Conservation (phyloP, 2,329 filamentous ascomycete species). For the Xylariales sp. region DNA sequence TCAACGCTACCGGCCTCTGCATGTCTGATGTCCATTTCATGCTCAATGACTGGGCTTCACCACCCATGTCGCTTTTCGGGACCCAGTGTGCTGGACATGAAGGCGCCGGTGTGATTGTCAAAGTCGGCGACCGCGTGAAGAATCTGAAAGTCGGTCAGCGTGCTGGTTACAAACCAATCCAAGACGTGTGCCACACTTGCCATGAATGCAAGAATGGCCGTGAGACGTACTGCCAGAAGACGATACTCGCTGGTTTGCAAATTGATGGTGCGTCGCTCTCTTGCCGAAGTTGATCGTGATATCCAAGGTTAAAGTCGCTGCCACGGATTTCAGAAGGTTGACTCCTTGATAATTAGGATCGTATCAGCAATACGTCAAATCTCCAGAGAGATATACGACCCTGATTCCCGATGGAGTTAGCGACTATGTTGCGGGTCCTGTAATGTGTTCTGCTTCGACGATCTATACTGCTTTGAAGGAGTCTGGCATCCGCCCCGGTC, state of each 20-base stretch:
- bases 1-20: slow-evolving; percentile 15
- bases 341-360: no score
- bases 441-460: slow-evolving; percentile 56
- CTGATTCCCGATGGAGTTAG: slow-evolving; percentile 45
- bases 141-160: slow-evolving; percentile 30
- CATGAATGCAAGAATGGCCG: slow-evolving; percentile 29
- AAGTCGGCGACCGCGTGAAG: slow-evolving; percentile 28
- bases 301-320: no score
- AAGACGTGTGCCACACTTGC: slow-evolving; percentile 30
- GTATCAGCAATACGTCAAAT: slow-evolving; percentile 56
- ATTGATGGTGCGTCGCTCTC: slow-evolving; percentile 3
- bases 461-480: slow-evolving; percentile 53
- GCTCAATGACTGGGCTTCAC: slow-evolving; percentile 11
- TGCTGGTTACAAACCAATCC: slow-evolving; percentile 32
- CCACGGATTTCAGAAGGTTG: no score
- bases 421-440: slow-evolving; percentile 49
- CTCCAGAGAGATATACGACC: slow-evolving; percentile 49
- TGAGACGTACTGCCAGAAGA: slow-evolving; percentile 26
- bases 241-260: slow-evolving; percentile 12
- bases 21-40: slow-evolving; percentile 17
- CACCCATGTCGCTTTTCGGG: slow-evolving; percentile 12
- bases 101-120: slow-evolving; percentile 31
- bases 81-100: slow-evolving; percentile 29
- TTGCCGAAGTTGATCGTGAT: no score
- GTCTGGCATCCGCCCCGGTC: slow-evolving; percentile 41